Conservation (phyloP, 2,329 filamentous ascomycete species). For the Thelonectria blattea region DNA sequence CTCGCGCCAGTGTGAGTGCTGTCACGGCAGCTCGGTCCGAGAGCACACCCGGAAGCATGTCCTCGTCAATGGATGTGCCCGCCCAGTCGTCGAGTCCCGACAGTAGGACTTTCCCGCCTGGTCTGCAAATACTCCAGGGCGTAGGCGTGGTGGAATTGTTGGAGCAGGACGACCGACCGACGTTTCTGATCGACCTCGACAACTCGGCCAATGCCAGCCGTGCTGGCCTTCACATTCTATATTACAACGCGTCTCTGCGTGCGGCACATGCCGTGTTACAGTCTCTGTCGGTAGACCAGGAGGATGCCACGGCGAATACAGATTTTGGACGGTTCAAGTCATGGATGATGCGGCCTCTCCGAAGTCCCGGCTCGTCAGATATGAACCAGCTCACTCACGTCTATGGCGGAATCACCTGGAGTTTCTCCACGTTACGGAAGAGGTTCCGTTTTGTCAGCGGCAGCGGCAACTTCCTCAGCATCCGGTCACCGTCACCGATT, state of each 20-base stretch:
- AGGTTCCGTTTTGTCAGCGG: slow-evolving; percentile 73
- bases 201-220: slow-evolving; percentile 61
- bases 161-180: slow-evolving; percentile 77
- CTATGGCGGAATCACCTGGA: slow-evolving; percentile 73
- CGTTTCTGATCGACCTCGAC: slow-evolving; percentile 74
- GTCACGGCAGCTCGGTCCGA: slow-evolving; percentile 55
- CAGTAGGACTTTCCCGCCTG: slow-evolving; percentile 52
- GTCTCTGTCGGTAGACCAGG: slow-evolving; percentile 59
- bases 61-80: slow-evolving; percentile 60
- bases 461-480: slow-evolving; percentile 43
- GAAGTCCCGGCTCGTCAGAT: slow-evolving; percentile 58
- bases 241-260: slow-evolving; percentile 71
- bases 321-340: slow-evolving; percentile 70
- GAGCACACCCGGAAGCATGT: slow-evolving; percentile 59
- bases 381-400: slow-evolving; percentile 59
- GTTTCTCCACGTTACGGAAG: slow-evolving; percentile 70
- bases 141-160: slow-evolving; percentile 75
- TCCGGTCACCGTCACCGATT: slow-evolving; percentile 50
- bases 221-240: slow-evolving; percentile 66
- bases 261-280: slow-evolving; percentile 61
- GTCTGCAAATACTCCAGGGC: slow-evolving; percentile 63
- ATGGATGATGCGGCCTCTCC: slow-evolving; percentile 68
- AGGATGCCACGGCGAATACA: slow-evolving; percentile 48
- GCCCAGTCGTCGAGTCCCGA: slow-evolving; percentile 60
- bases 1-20: slow-evolving; percentile 58